phyloP scores from a whole-genome alignment of 352 stramenopile species.

The Globisporangium nodosum region DNA sequence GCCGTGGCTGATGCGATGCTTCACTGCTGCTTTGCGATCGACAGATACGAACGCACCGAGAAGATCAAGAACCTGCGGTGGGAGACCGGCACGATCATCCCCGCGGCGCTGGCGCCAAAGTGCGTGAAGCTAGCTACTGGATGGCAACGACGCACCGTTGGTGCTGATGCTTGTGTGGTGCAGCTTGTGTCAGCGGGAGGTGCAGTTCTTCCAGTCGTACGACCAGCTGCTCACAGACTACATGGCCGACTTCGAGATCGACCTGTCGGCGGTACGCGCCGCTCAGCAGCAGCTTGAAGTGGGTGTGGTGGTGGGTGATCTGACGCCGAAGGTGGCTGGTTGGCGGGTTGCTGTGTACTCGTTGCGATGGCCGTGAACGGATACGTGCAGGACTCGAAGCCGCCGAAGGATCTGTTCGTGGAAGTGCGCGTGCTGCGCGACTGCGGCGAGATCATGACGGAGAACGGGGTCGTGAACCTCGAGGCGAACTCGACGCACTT shows the following conservation, averaged over 20 bases:
- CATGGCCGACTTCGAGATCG: constrained; percentile 85
- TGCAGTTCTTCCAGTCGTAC: constrained; percentile 90
- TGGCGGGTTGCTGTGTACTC: no score
- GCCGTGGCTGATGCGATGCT: not conserved
- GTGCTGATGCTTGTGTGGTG: not conserved
- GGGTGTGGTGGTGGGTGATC: not conserved
- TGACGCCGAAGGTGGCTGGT: not conserved
- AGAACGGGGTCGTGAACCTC: constrained; percentile 85
- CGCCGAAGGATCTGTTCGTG: constrained; percentile 88
- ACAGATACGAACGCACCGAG: constrained; percentile 63
- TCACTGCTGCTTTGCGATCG: not conserved
- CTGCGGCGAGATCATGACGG: constrained; percentile 89
- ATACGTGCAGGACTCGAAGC: constrained; percentile 58
- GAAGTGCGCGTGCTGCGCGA: constrained; percentile 87
- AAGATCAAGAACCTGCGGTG: constrained; percentile 89
- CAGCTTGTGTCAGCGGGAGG: constrained; percentile 78
- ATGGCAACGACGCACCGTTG: no score
- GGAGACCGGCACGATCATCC: constrained; percentile 88
- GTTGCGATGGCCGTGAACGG: not conserved
- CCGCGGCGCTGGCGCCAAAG: constrained; percentile 63
- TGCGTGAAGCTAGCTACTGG: constrained; percentile 9
- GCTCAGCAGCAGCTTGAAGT: not conserved
- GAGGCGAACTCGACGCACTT: constrained; percentile 86
- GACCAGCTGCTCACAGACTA: constrained; percentile 89
- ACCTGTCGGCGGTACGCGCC: constrained; percentile 63